Evolutionary conservation across 176 grass and related monocot genomes (phyloP).

Genomic region (Alopecurus myosuroides): DNA sequence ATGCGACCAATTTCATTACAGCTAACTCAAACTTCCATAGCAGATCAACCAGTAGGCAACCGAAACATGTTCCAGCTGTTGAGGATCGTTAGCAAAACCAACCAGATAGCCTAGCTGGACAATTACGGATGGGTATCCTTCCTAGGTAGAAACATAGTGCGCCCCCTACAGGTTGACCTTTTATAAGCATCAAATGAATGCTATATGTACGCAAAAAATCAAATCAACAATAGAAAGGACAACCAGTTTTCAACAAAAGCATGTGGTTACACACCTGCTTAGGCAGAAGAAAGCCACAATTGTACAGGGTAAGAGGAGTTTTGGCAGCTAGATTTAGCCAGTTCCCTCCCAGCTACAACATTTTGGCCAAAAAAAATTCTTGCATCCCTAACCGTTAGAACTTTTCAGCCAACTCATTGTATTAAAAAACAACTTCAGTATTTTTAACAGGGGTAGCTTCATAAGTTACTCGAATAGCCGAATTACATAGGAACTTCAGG

Average conservation of each 20-base stretch:
- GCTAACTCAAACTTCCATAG: background rate
- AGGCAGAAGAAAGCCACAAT: background rate
- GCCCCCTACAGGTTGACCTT: too few relatives aligned
- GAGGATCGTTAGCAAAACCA: background rate
- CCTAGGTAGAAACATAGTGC: background rate
- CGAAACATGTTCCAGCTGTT: background rate
- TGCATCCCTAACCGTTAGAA: background rate
- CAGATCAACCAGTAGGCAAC: background rate
- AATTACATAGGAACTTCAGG: too few relatives aligned
- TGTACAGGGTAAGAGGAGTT: background rate
- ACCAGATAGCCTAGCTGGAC: background rate
- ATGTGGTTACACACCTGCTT: background rate
- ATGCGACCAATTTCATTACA: too few relatives aligned
- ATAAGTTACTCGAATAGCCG: too few relatives aligned
- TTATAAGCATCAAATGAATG: too few relatives aligned
- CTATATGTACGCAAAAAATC: too few relatives aligned
- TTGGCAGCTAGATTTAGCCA: background rate
- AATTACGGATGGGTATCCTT: background rate
- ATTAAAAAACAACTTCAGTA: too few relatives aligned
- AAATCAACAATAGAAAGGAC: background rate
- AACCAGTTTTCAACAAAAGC: background rate
- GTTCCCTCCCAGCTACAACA: background rate
- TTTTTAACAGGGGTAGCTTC: too few relatives aligned
- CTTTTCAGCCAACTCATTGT: too few relatives aligned
- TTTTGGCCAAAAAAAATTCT: background rate